These are phyloP conservation scores for Gardenia jasminoides DNA, from an alignment of 257 asterid genomes.

Conservation along the genomic window DNA sequence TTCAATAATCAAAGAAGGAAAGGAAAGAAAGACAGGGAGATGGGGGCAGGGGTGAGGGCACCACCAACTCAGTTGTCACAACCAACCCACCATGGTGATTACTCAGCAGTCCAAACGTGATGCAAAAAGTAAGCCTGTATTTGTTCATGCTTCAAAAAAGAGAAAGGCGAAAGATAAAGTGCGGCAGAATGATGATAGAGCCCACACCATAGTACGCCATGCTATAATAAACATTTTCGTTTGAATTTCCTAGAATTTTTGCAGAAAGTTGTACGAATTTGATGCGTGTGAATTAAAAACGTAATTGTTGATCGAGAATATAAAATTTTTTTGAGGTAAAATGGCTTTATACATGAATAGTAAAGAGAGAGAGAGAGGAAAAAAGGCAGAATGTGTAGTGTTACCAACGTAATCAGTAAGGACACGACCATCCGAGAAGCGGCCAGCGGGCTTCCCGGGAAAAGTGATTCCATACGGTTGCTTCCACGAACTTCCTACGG, in stretches of 20 bases:
- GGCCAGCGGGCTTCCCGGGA: constrained; percentile 95
- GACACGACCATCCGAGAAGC: constrained; percentile 88
- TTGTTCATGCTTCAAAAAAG: constrained; percentile 21
- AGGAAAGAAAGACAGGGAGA: too few relatives aligned
- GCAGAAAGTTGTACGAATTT: too few relatives aligned
- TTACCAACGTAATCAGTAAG: constrained; percentile 86
- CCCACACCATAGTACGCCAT: background rate
- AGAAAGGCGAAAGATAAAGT: constrained; percentile 45
- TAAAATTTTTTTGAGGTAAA: too few relatives aligned
- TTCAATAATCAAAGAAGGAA: background rate
- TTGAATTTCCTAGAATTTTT: too few relatives aligned
- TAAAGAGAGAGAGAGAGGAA: background rate
- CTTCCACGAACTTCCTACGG: constrained; percentile 62
- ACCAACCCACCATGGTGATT: constrained; percentile 14
- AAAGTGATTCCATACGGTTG: constrained; percentile 79
- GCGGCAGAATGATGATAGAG: constrained; percentile 20
- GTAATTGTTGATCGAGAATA: too few relatives aligned
- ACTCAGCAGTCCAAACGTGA: background rate
- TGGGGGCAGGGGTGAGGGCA: background rate
- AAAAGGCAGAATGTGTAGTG: background rate
- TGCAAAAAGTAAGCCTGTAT: constrained; percentile 5
- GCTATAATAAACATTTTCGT: too few relatives aligned
- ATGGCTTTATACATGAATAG: too few relatives aligned
- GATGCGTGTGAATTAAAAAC: too few relatives aligned
- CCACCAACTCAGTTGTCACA: background rate